Conservation (phyloP, 1,139 yeast genomes). For the Nakaseomyces glabratus region DNA sequence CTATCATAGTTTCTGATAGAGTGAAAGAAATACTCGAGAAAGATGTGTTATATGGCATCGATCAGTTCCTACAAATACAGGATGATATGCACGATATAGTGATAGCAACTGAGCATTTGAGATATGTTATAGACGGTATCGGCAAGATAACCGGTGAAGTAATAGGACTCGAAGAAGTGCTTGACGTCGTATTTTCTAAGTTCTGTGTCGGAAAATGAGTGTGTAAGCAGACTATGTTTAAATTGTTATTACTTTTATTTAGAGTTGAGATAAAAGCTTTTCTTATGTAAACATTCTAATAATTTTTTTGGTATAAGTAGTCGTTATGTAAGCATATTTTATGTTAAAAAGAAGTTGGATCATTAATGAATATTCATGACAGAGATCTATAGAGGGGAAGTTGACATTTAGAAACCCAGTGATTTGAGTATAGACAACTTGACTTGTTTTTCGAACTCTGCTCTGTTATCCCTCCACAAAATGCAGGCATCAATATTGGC, state of each 20-base stretch:
- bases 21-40: slow-evolving; percentile 61
- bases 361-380: no score
- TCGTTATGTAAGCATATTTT: no score
- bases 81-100: slow-evolving; percentile 59
- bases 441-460: slow-evolving; percentile 56
- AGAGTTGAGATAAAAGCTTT: no score
- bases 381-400: neutral
- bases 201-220: slow-evolving; percentile 88
- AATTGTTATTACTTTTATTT: no score
- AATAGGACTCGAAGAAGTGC: slow-evolving; percentile 80
- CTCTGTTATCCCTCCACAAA: slow-evolving; percentile 80
- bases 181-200: slow-evolving; percentile 83
- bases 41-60: slow-evolving; percentile 68
- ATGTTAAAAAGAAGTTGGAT: no score
- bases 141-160: slow-evolving; percentile 89
- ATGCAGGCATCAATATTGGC: slow-evolving; percentile 96
- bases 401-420: slow-evolving; percentile 21
- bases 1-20: slow-evolving; percentile 63
- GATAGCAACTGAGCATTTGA: slow-evolving; percentile 69
- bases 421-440: slow-evolving; percentile 27
- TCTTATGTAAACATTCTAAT: no score
- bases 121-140: slow-evolving; percentile 72
- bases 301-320: no score
- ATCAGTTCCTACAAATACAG: slow-evolving; percentile 46
- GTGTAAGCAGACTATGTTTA: no score